Percentiles rank a stretch among this genome's conserved stretches.
Evolutionary conservation across 345 rosid species (phyloP).

Genomic region (Citrus medica): DNA sequence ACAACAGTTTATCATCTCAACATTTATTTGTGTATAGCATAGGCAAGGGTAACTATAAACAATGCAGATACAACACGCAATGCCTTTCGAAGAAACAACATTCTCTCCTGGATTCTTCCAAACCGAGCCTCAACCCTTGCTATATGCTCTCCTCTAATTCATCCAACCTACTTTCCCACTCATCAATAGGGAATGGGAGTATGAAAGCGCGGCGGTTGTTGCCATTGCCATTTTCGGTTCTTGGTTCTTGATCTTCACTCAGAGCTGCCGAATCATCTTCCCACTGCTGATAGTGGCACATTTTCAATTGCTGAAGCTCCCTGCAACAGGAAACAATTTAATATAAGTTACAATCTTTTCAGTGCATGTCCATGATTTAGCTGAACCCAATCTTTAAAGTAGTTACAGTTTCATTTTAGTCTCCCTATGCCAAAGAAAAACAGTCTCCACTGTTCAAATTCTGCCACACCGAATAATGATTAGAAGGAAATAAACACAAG

Average conservation of each 20-base stretch:
- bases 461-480: background rate
- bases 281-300: slow-evolving; percentile 29
- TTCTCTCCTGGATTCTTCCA: slow-evolving; percentile 19
- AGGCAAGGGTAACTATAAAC: slow-evolving; percentile 17
- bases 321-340: slow-evolving; percentile 9
- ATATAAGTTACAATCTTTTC: background rate
- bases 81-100: slow-evolving; percentile 15
- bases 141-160: slow-evolving; percentile 18
- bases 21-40: slow-evolving; percentile 28
- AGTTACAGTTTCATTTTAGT: background rate
- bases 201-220: no score
- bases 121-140: slow-evolving; percentile 23
- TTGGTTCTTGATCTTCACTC: slow-evolving; percentile 7
- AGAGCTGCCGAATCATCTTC: slow-evolving; percentile 22
- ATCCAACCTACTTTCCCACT: slow-evolving; percentile 21
- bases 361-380: background rate
- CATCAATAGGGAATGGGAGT: background rate
- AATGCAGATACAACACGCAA: slow-evolving; percentile 7
- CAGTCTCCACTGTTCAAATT: background rate
- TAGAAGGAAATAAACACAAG: background rate
- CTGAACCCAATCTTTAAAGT: background rate
- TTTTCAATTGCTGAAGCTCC: slow-evolving; percentile 12
- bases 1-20: background rate
- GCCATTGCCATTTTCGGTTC: slow-evolving; percentile 1
- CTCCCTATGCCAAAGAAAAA: background rate